A percentile compares a stretch with the other conserved stretches of the same genome.
Evolutionary conservation across 805 yeast species (phyloP).

Genomic region (Metschnikowia colocasiae): DNA sequence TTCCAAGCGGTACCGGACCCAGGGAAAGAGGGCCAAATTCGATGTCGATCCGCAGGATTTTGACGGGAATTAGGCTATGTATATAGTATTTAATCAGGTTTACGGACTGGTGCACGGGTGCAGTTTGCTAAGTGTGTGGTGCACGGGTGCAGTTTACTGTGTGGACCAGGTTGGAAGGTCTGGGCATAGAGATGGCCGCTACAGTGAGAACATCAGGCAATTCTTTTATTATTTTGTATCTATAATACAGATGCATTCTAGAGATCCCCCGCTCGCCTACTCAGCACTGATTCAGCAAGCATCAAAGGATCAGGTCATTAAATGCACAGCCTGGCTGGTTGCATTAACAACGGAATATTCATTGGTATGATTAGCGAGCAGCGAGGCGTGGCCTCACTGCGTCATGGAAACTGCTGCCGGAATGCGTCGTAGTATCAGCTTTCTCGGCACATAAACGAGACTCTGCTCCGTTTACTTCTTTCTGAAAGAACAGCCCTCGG

Average conservation of each 20-base stretch:
- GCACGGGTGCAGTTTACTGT: neutral
- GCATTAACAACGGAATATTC: conserved; percentile 2
- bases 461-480: conserved; percentile 63
- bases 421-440: neutral
- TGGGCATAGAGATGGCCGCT: neutral
- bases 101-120: neutral
- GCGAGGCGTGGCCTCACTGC: conserved; percentile 3
- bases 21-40: conserved; percentile 29
- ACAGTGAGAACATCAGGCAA: neutral
- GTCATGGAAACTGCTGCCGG: neutral
- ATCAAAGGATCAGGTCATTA: conserved; percentile 14
- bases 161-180: neutral
- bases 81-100: too few species aligned
- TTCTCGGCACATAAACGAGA: neutral
- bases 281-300: conserved; percentile 19
- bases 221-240: conserved; percentile 6
- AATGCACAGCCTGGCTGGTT: conserved; percentile 13
- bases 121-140: too few species aligned
- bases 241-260: conserved; percentile 21
- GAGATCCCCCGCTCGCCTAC: conserved; percentile 14
- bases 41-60: conserved; percentile 20
- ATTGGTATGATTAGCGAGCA: conserved; percentile 3
- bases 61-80: conserved; percentile 14
- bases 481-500: conserved; percentile 99
- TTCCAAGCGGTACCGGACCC: conserved; percentile 28